These are phyloP conservation scores for Cenchrus purpureus DNA, from an alignment of 176 grass and related monocot genomes.

Conservation along the genomic window DNA sequence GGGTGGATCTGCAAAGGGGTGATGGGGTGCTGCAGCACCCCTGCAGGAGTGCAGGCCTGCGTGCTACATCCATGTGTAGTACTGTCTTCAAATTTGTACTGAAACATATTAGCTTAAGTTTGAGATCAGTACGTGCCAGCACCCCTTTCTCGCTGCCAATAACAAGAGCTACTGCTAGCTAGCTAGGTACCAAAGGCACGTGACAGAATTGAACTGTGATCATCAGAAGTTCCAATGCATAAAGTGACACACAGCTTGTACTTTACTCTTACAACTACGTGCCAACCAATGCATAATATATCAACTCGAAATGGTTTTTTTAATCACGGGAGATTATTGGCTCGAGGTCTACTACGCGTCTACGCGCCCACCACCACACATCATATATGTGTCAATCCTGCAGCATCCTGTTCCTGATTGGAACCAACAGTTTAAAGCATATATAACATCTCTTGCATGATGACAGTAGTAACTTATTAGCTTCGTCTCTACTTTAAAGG, in stretches of 20 bases:
- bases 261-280: background rate
- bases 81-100: too few relatives aligned
- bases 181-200: background rate
- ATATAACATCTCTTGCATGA: background rate
- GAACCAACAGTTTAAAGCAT: background rate
- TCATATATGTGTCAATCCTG: background rate
- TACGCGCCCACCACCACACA: background rate
- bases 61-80: too few relatives aligned
- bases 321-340: background rate
- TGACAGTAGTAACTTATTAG: background rate
- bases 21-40: too few relatives aligned
- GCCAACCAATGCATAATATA: background rate
- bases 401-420: background rate
- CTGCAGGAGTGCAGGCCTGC: too few relatives aligned
- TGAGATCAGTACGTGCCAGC: too few relatives aligned
- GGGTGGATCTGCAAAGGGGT: too few relatives aligned
- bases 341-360: background rate
- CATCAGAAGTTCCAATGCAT: background rate
- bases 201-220: background rate
- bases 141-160: too few relatives aligned
- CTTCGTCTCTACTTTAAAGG: conserved; percentile 6
- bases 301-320: background rate
- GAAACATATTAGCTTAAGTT: too few relatives aligned
- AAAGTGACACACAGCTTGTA: background rate
- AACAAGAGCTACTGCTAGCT: too few relatives aligned